Conservation (phyloP, 2,329 filamentous ascomycete genomes). For the Eurotiales sp. region DNA sequence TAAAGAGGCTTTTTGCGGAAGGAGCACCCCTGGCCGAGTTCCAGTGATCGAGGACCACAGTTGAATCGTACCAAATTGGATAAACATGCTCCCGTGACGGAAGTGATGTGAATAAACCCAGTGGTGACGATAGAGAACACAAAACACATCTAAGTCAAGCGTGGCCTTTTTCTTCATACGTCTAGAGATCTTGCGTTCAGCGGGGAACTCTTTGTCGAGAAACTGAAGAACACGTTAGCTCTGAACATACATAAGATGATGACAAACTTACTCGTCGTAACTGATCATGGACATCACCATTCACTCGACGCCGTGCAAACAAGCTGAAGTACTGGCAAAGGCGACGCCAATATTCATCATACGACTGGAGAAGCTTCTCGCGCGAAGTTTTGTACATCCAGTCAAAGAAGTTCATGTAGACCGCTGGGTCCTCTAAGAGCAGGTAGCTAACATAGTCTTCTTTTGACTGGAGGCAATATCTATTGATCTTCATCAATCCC, state of each 20-base stretch:
- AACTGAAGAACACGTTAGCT: not conserved
- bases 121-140: slow-evolving; percentile 22
- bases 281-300: slow-evolving; percentile 20
- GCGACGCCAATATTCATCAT: slow-evolving; percentile 24
- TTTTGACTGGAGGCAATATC: slow-evolving; percentile 24
- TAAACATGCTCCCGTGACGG: slow-evolving; percentile 21
- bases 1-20: slow-evolving; percentile 19
- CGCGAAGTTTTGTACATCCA: slow-evolving; percentile 24
- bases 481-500: slow-evolving; percentile 14
- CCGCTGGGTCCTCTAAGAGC: slow-evolving; percentile 20
- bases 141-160: slow-evolving; percentile 21
- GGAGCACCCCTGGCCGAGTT: slow-evolving; percentile 21
- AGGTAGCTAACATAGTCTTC: slow-evolving; percentile 23
- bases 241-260: not conserved
- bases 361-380: slow-evolving; percentile 22
- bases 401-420: slow-evolving; percentile 27
- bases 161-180: slow-evolving; percentile 22
- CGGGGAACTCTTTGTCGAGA: slow-evolving; percentile 12
- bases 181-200: slow-evolving; percentile 19
- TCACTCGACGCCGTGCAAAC: slow-evolving; percentile 20
- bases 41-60: slow-evolving; percentile 25
- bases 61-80: slow-evolving; percentile 20
- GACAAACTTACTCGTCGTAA: slow-evolving; percentile 20
- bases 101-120: slow-evolving; percentile 25
- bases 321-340: slow-evolving; percentile 22